phyloP scores from a whole-genome alignment of 2,329 filamentous ascomycete species.

The Apiospora kogelbergensis region DNA sequence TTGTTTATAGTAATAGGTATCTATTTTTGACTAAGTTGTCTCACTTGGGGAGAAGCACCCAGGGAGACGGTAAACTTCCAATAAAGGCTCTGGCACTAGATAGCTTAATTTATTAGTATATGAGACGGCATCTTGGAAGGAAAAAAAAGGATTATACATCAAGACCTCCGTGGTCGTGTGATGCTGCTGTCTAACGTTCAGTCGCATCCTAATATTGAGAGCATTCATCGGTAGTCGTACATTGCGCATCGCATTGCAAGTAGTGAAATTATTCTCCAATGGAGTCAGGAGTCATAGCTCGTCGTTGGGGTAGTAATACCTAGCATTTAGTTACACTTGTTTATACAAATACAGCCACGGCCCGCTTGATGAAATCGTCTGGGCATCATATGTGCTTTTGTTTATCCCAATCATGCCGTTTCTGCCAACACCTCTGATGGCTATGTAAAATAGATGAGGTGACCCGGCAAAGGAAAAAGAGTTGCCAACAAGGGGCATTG shows the following conservation, averaged over 20 bases:
- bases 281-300: not conserved
- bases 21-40: not conserved
- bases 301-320: not conserved
- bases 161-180: not conserved
- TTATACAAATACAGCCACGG: slow-evolving; percentile 9
- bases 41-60: not conserved
- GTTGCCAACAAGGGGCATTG: not conserved
- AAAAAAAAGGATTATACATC: not conserved
- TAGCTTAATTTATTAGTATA: not conserved
- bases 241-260: not conserved
- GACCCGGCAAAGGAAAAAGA: not conserved
- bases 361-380: not conserved
- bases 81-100: not conserved
- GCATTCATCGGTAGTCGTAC: not conserved
- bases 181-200: not conserved
- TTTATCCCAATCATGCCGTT: not conserved
- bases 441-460: not conserved
- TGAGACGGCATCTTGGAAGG: not conserved
- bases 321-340: not conserved
- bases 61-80: not conserved
- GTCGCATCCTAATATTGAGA: not conserved
- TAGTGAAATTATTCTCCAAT: not conserved
- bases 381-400: not conserved
- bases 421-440: not conserved
- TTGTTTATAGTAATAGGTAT: no score